Conservation (phyloP, 768 basidiomycete genomes). For the Hemileccinum impolitum region DNA sequence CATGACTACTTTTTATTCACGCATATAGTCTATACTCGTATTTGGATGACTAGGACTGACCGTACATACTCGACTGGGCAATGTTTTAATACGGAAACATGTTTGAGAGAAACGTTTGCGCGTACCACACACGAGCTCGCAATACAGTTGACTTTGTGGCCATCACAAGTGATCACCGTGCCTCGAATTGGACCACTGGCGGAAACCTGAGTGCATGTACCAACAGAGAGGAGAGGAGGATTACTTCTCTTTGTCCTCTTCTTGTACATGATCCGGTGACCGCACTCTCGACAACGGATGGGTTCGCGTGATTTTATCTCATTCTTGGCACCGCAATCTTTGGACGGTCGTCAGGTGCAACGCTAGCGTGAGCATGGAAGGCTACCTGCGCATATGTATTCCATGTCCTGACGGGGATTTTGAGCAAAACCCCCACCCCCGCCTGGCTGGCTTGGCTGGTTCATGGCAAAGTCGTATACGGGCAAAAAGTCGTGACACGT, state of each 20-base stretch:
- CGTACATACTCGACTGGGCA: too few species aligned
- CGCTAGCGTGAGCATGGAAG: constrained; percentile 2
- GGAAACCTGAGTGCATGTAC: background rate
- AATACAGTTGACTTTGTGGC: too few species aligned
- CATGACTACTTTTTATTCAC: too few species aligned
- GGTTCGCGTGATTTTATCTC: constrained; percentile 89
- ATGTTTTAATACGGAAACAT: too few species aligned
- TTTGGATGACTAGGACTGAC: background rate
- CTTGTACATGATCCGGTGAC: constrained; percentile 99
- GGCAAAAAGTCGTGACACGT: constrained; percentile 4
- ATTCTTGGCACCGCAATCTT: constrained; percentile 92
- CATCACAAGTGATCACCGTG: too few species aligned
- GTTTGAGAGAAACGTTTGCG: too few species aligned
- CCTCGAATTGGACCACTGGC: constrained; percentile 35
- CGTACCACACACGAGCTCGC: too few species aligned
- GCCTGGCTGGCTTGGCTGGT: constrained; percentile 34
- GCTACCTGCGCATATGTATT: constrained; percentile 84
- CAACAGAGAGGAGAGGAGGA: constrained; percentile 27
- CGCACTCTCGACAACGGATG: constrained; percentile 94
- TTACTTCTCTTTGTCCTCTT: constrained; percentile 90
- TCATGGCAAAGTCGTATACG: constrained; percentile 29
- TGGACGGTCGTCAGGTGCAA: constrained; percentile 10
- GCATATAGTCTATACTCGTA: constrained; percentile 22
- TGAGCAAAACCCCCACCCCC: constrained; percentile 34
- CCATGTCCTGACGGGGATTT: constrained; percentile 61